Evolutionary conservation across 805 yeast species (phyloP), one percentile per base, ranked within the genome.

Genomic region (Kluyveromyces nonfermentans): DNA sequence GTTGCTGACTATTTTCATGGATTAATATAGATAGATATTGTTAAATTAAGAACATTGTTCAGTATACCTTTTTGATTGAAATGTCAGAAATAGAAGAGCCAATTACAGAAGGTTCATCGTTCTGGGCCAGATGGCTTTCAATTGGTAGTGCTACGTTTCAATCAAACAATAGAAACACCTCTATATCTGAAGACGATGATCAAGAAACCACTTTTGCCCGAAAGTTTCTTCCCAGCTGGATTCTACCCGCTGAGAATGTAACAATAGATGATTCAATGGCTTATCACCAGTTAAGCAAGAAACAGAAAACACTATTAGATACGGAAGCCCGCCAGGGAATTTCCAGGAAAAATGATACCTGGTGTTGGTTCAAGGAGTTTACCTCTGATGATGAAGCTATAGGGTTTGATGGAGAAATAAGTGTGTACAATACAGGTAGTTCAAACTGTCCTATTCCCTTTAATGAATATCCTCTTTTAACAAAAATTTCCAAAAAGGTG

Each of bases 351-450:
- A 41, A 45, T 1, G 49, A 48, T 38, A 42, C 64, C 9, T 62
- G 65, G 64, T 56, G 62, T 37, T 62, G 66, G 66, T 57, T 48
- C 43, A 58, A 57, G 43, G 55, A 56, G 19, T 38, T 54, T n/a
- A 46, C 58, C 1, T n/a, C 44, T 14, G 20, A 48, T n/a, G 36
- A 47, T 9, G 45, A 35, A 14, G 48, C 41, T 20, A 40, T 49
- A 34, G 49, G 50, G 37, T 15, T 51, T 38, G 18, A 38, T 36
- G 66, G 66, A 7, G 50, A 53, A 1, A 44, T 57, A 1, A 55
- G 60, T 36, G 64, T 60, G 2, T 50, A 45, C 28, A 57, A 53
- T 15, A 59, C 65, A 6, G 60, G 60, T 5, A 58, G 62, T 5
- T 52, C 51, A 7, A 51, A 49, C 25, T 59, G 60, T 30, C 64